Base-by-base conservation (phyloP, 176 grass and related monocot genomes). In the Aegilops longissima region DNA sequence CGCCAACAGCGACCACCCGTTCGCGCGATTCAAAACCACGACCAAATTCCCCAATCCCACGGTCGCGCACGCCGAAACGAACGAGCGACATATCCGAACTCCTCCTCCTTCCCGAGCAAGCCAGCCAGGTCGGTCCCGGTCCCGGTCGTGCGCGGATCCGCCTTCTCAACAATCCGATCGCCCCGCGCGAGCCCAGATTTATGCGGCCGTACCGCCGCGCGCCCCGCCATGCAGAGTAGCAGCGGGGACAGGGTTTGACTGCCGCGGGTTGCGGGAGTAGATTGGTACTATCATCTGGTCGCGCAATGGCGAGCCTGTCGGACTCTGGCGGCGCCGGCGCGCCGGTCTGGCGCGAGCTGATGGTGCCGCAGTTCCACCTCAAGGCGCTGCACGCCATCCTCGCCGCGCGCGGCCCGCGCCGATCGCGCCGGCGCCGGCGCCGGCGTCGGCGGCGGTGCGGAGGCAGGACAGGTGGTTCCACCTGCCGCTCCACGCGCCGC, bases 301-400 rank as follows among this genome's bases (percentile, higher is more conserved):
- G n/a, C n/a, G 54, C 77, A 73, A 91, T 95, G 90, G 90, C 93
- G 71, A 38, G 72, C 35, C 83, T 88, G 27, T 64, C 93, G 23
- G 93, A 95, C 67, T 87, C 96, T 13, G 69, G 49, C 2, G 76
- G 70, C 23, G 59, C 77, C 40, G 40, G 40, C 12, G 90, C n/a
- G 84, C 79, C 90, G 90, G 70, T 83, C 86, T 0, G 82, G 87
- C 61, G 93, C 84, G 96, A 96, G 82, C 93, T 96, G 87, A 99
- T 99, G 92, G 90, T 99, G 31, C 51, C 78, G 63, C 92, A 93
- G 70, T 99, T 99, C 89, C 92, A 82, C 73, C 88, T 82, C 79
- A 99, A 99, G 85, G 77, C 85, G 70, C 94, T 99, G 70, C 97
- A 99, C 67, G 94, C 92, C 72, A 89, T 99, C 84, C 92, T 99